Evolutionary conservation across 2,329 filamentous ascomycete species (phyloP).

Genomic region (Aphanocladium album): DNA sequence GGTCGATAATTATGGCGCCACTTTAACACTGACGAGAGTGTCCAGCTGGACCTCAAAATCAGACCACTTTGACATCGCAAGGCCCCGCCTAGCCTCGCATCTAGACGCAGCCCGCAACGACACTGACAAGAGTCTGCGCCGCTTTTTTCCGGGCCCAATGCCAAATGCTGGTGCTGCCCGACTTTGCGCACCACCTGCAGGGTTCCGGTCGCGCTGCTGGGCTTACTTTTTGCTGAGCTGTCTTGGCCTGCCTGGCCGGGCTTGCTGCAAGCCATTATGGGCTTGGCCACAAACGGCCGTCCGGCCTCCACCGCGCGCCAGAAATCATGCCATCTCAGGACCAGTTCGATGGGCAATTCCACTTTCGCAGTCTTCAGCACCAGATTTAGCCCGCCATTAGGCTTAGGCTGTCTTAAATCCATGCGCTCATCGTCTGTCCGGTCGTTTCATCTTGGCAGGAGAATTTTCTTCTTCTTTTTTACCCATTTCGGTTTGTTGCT

Average conservation of each 20-base stretch:
- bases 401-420: neutral
- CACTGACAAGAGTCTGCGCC: neutral
- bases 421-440: neutral
- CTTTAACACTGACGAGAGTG: constrained; percentile 7
- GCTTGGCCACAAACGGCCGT: constrained; percentile 6
- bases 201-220: neutral
- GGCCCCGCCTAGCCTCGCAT: constrained; percentile 1
- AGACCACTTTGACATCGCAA: constrained; percentile 13
- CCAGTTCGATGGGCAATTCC: constrained; percentile 7
- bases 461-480: neutral
- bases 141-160: neutral
- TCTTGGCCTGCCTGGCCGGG: neutral
- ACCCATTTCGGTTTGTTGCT: neutral
- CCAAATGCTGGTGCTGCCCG: neutral
- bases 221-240: neutral
- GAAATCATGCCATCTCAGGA: constrained; percentile 14
- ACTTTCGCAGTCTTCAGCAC: neutral
- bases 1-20: constrained; percentile 9
- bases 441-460: neutral
- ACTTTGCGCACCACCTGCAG: neutral
- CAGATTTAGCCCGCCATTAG: neutral
- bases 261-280: constrained; percentile 2
- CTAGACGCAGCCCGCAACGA: neutral
- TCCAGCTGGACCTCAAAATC: constrained; percentile 12
- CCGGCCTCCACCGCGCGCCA: constrained; percentile 9